These are phyloP conservation scores for Geopyxis carbonaria DNA, from an alignment of 495 filamentous ascomycete species.

Conservation along the genomic window DNA sequence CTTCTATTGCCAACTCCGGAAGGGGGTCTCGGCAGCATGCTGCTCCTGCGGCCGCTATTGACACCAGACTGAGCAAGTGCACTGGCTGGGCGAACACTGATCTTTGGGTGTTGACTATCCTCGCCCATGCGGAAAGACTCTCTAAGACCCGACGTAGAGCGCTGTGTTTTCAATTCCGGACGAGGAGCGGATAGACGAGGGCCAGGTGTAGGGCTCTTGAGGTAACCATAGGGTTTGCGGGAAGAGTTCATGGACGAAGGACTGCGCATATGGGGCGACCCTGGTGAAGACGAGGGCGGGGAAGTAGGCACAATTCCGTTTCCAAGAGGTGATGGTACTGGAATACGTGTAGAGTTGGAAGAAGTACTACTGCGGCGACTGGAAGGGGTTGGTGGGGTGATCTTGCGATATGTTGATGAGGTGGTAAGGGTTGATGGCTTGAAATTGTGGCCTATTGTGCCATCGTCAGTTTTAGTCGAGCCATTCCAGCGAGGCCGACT, in stretches of 20 bases:
- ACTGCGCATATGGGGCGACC: neutral
- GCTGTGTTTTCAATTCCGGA: conserved; percentile 5
- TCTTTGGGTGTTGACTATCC: conserved; percentile 1
- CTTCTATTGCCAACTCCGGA: too few species aligned
- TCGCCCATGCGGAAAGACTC: conserved; percentile 5
- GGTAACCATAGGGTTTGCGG: conserved; percentile 7
- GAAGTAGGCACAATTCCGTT: conserved; percentile 12
- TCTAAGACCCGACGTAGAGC: conserved; percentile 10
- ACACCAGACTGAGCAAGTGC: conserved; percentile 13
- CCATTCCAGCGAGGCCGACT: conserved; percentile 62
- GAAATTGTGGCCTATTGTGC: conserved; percentile 51
- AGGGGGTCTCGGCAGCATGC: conserved; percentile 22
- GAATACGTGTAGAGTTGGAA: conserved; percentile 21
- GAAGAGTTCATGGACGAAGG: conserved; percentile 6
- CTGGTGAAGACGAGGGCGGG: neutral
- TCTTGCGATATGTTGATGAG: conserved; percentile 44
- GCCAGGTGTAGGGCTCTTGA: conserved; percentile 15
- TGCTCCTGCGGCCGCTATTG: conserved; percentile 16
- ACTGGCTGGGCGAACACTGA: conserved; percentile 16
- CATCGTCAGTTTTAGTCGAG: conserved; percentile 51
- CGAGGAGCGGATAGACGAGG: conserved; percentile 8
- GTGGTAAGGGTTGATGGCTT: conserved; percentile 47
- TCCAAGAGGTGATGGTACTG: conserved; percentile 17
- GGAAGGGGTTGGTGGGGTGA: conserved; percentile 25
- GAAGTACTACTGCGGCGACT: conserved; percentile 24